A percentile compares a stretch with the other conserved stretches of the same genome.
phyloP scores from a whole-genome alignment of 169 alveolate genomes.

The Cystoisospora suis region DNA sequence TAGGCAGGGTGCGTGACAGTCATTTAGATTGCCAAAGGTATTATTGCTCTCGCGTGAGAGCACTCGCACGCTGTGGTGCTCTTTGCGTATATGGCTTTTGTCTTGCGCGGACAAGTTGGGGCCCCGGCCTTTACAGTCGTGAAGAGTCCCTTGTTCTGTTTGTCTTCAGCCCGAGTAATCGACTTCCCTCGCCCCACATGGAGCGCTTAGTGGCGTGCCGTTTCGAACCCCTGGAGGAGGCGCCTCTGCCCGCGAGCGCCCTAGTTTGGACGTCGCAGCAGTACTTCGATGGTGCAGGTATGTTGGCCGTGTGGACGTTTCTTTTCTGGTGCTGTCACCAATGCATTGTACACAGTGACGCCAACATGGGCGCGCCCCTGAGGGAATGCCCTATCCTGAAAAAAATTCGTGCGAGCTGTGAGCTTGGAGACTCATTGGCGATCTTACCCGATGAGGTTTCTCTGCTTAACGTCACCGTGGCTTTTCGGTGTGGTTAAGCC shows the following conservation, averaged over 20 bases:
- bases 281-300: constrained; percentile 64
- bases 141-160: too few species aligned
- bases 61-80: too few species aligned
- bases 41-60: too few species aligned
- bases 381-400: not conserved
- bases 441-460: not conserved
- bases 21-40: too few species aligned
- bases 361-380: not conserved
- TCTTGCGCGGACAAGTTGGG: too few species aligned
- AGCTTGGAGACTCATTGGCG: not conserved
- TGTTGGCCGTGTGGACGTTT: not conserved
- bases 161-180: too few species aligned
- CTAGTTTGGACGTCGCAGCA: constrained; percentile 46
- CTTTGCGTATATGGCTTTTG: too few species aligned
- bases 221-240: constrained; percentile 57
- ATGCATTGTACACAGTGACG: not conserved
- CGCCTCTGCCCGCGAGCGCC: constrained; percentile 30
- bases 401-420: not conserved
- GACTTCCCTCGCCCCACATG: not conserved
- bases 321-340: not conserved
- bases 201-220: constrained; percentile 37
- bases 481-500: not conserved
- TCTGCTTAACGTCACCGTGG: not conserved
- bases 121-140: too few species aligned
- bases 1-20: too few species aligned